These are phyloP conservation scores for Tetrapisispora phaffii DNA, from an alignment of 805 yeast species.

Conservation along the genomic window DNA sequence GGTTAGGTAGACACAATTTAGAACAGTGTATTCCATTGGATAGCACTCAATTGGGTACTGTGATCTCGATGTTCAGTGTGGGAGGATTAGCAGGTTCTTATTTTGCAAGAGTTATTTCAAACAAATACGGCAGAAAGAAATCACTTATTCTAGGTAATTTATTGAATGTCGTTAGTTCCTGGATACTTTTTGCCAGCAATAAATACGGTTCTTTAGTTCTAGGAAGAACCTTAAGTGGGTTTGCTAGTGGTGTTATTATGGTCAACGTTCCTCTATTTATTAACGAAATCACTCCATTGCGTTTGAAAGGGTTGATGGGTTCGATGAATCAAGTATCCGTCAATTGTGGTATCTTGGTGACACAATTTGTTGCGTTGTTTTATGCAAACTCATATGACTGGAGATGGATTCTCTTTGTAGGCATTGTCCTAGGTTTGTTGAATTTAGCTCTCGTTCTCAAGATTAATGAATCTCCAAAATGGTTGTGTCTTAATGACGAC, in stretches of 20 bases:
- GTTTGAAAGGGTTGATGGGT: conserved; percentile 68
- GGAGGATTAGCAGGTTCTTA: conserved; percentile 78
- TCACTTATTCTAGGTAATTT: conserved; percentile 43
- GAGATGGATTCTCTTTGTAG: conserved; percentile 62
- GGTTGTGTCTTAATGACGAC: conserved; percentile 40
- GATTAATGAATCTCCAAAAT: conserved; percentile 73
- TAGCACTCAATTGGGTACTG: conserved; percentile 53
- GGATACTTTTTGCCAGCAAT: conserved; percentile 44
- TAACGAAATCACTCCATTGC: conserved; percentile 67
- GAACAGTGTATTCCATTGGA: conserved; percentile 49
- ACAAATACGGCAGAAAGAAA: conserved; percentile 51
- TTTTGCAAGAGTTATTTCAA: conserved; percentile 56
- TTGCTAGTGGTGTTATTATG: conserved; percentile 80
- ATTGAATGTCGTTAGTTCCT: conserved; percentile 52
- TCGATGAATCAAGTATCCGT: conserved; percentile 82
- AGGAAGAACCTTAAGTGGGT: conserved; percentile 73
- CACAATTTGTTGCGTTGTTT: conserved; percentile 63
- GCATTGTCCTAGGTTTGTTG: conserved; percentile 42
- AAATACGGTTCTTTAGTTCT: conserved; percentile 36
- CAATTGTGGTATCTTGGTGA: conserved; percentile 72
- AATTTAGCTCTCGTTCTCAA: conserved; percentile 38
- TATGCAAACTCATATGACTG: conserved; percentile 62
- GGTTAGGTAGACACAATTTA: conserved; percentile 26
- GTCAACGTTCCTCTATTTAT: conserved; percentile 79
- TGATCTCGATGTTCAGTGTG: conserved; percentile 68